Evolutionary conservation across 345 rosid genomes (phyloP).

Genomic region (Aurinia saxatilis): DNA sequence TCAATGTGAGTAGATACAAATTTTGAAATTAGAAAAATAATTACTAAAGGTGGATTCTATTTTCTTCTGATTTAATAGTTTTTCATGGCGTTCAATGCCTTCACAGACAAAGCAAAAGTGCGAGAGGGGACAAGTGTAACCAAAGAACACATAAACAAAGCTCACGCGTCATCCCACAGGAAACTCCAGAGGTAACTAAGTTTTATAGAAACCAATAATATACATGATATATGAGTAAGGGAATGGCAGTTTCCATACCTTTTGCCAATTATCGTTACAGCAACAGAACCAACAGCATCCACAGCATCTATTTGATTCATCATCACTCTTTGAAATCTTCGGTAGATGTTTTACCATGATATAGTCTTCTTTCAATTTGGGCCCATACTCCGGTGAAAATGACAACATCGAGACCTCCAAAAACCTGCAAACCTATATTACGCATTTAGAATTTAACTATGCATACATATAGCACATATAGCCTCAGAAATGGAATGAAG

Average conservation of each 20-base stretch:
- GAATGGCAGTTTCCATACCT: slow-evolving; percentile 46
- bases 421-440: slow-evolving; percentile 89
- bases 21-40: not conserved
- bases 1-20: not conserved
- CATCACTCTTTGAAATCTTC: slow-evolving; percentile 47
- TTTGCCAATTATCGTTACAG: slow-evolving; percentile 97
- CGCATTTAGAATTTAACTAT: slow-evolving; percentile 27
- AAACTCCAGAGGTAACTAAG: slow-evolving; percentile 2
- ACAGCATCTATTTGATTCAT: slow-evolving; percentile 63
- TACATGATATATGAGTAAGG: slow-evolving; percentile 4
- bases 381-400: slow-evolving; percentile 90
- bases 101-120: not conserved
- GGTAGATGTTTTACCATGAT: slow-evolving; percentile 94
- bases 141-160: not conserved
- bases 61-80: not conserved
- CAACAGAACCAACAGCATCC: slow-evolving; percentile 69
- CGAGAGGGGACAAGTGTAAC: not conserved
- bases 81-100: not conserved
- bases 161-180: not conserved
- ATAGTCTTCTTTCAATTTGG: slow-evolving; percentile 91
- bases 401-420: slow-evolving; percentile 96
- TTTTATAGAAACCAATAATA: not conserved
- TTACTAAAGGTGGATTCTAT: not conserved
- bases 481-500: slow-evolving; percentile 5
- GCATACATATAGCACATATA: slow-evolving; percentile 9